Conservation (phyloP, 1,284 basidiomycete species). For the Fistulinella staudtii region DNA sequence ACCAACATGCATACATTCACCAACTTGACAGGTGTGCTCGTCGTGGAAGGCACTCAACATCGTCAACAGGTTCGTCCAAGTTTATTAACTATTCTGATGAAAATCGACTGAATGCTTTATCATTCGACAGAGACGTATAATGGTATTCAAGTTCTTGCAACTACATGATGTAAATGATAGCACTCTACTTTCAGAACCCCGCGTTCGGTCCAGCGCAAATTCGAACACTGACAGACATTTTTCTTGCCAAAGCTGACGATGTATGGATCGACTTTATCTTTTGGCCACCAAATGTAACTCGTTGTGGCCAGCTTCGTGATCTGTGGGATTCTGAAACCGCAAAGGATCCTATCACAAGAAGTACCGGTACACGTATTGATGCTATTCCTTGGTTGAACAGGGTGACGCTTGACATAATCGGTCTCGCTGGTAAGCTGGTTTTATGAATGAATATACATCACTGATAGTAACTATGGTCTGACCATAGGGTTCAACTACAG, state of each 20-base stretch:
- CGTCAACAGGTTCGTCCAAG: slow-evolving; percentile 24
- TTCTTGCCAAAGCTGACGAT: slow-evolving; percentile 48
- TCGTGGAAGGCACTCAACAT: slow-evolving; percentile 27
- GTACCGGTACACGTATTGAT: slow-evolving; percentile 39
- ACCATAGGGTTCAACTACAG: slow-evolving; percentile 59
- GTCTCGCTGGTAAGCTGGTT: slow-evolving; percentile 48
- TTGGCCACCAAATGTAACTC: not conserved
- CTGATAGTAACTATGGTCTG: not conserved
- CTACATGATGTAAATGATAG: not conserved
- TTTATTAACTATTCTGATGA: not conserved
- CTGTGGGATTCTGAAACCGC: slow-evolving; percentile 36
- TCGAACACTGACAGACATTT: slow-evolving; percentile 40
- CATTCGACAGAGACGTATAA: slow-evolving; percentile 17
- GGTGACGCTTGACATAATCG: slow-evolving; percentile 66
- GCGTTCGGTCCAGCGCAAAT: slow-evolving; percentile 54
- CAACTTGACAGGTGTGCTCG: slow-evolving; percentile 14
- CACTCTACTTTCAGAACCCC: slow-evolving; percentile 41
- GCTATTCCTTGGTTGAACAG: slow-evolving; percentile 53
- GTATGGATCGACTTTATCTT: slow-evolving; percentile 30
- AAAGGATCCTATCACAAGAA: slow-evolving; percentile 18
- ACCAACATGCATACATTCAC: not conserved
- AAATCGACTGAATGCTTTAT: not conserved
- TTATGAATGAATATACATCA: not conserved
- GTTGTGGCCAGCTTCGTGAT: slow-evolving; percentile 43
- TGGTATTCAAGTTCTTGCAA: slow-evolving; percentile 8